Conservation (phyloP, 768 basidiomycete genomes). For the Aureoboletus auriporus region DNA sequence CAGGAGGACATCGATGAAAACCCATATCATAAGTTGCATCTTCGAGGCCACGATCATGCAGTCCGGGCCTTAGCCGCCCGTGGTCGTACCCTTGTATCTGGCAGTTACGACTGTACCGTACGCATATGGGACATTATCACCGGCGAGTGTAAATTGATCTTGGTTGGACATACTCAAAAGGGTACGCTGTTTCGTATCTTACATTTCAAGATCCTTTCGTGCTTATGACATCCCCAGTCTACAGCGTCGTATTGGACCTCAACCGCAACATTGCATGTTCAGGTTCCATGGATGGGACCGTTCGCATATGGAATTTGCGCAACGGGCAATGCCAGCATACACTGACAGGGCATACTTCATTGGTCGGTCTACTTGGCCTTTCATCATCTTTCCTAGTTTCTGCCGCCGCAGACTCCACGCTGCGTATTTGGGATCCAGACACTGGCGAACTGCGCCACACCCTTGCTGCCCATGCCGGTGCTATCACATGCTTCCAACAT, state of each 20-base stretch:
- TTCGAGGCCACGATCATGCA: slow-evolving; percentile 89
- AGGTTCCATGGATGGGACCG: slow-evolving; percentile 97
- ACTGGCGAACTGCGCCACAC: slow-evolving; percentile 76
- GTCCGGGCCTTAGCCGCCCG: slow-evolving; percentile 90
- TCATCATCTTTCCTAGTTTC: slow-evolving; percentile 90
- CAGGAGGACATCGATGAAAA: slow-evolving; percentile 72
- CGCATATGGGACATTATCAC: slow-evolving; percentile 93
- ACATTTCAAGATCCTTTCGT: background rate
- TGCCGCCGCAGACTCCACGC: slow-evolving; percentile 92
- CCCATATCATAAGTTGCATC: slow-evolving; percentile 82
- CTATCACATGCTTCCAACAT: slow-evolving; percentile 99
- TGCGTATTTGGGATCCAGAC: slow-evolving; percentile 92
- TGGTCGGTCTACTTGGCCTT: slow-evolving; percentile 89
- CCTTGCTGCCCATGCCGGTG: slow-evolving; percentile 88
- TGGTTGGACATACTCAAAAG: slow-evolving; percentile 90
- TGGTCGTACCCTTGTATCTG: slow-evolving; percentile 87
- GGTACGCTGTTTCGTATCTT: slow-evolving; percentile 41
- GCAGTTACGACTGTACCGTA: slow-evolving; percentile 93
- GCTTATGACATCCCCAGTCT: slow-evolving; percentile 51
- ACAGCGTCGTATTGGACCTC: slow-evolving; percentile 90
- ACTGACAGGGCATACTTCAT: slow-evolving; percentile 87
- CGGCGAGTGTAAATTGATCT: slow-evolving; percentile 73
- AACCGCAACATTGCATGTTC: slow-evolving; percentile 88
- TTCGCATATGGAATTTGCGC: slow-evolving; percentile 88
- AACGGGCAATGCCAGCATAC: slow-evolving; percentile 78